Conservation (phyloP, 1,284 basidiomycete genomes). For the Nidula niveotomentosa region DNA sequence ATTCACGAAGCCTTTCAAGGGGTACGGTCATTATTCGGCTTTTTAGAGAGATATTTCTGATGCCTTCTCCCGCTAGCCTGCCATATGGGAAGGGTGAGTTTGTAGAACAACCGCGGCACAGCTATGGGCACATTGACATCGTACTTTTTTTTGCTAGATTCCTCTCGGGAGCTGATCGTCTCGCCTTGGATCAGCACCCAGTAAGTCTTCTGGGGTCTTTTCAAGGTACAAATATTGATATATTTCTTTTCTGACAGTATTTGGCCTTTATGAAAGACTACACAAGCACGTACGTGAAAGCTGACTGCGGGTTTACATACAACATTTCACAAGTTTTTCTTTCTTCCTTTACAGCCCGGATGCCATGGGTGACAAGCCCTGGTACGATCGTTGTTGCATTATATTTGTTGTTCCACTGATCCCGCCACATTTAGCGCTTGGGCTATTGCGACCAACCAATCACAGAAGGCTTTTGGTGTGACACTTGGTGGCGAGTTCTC, state of each 20-base stretch:
- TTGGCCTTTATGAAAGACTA: conserved; percentile 37
- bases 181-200: conserved; percentile 73
- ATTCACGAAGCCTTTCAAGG: conserved; percentile 80
- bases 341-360: conserved; percentile 21
- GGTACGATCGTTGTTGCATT: conserved; percentile 34
- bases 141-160: conserved; percentile 36
- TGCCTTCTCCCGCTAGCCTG: conserved; percentile 22
- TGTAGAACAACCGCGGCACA: neutral
- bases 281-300: conserved; percentile 29
- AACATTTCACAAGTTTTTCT: conserved; percentile 6
- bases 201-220: conserved; percentile 20
- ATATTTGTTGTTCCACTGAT: conserved; percentile 11
- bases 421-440: conserved; percentile 29
- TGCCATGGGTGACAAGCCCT: conserved; percentile 42
- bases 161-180: conserved; percentile 70
- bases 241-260: conserved; percentile 40
- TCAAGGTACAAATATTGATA: conserved; percentile 3
- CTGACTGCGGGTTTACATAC: neutral
- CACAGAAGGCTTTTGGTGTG: conserved; percentile 58
- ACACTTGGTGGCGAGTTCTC: conserved; percentile 65
- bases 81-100: conserved; percentile 39
- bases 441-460: conserved; percentile 50
- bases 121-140: conserved; percentile 9
- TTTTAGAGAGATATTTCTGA: conserved; percentile 8
- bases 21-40: conserved; percentile 24